Evolutionary conservation across 2,329 filamentous ascomycete species (phyloP), one percentile per base, ranked within the genome.

Genomic region (Xylariaceae sp.): DNA sequence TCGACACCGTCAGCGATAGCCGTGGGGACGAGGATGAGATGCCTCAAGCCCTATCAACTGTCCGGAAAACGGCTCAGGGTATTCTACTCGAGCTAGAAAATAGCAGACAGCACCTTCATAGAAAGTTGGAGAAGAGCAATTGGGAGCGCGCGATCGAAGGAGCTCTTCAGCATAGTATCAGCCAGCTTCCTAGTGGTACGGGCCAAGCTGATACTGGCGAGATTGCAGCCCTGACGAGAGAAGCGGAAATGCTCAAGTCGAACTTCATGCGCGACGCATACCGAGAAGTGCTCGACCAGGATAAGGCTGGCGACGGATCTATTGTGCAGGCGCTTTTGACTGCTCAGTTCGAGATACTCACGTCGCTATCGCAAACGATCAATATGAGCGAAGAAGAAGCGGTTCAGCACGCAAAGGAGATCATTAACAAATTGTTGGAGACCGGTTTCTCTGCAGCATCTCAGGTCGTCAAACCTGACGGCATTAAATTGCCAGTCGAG

Each of bases 71-170:
- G 1, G 93, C 93, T 0, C 85, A 90, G 58, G 94, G 93, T 1
- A 92, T 97, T 48, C 80, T 96, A 34, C 80, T 90, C 5, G 95
- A 99, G 74, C 78, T 99, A 51, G 93, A 97, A 73, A 85, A 88
- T 67, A 97, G 92, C 73, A 82, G 93, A 62, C 90, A 96, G 64
- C 92, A 97, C 73, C 89, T 93, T 64, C 91, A 96, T 70, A 90
- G 96, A 70, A 87, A 87, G 67, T 74, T 97, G 55, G 82, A 88
- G 51, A 91, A 88, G 72, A 85, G 82, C 51, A 89, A 88, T 64
- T 99, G 94, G 94, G 91, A 96, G 64, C 86, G 90, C 55, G 84
- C 87, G 51, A 82, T 99, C 61, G 92, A 96, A 68, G 90, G 90
- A 1, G 94, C 94, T 3, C 81, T 97, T 39, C 88, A 92, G 62